Evolutionary conservation across 192 early-diverging fungal species (phyloP).

Genomic region (Backusella australiensis): DNA sequence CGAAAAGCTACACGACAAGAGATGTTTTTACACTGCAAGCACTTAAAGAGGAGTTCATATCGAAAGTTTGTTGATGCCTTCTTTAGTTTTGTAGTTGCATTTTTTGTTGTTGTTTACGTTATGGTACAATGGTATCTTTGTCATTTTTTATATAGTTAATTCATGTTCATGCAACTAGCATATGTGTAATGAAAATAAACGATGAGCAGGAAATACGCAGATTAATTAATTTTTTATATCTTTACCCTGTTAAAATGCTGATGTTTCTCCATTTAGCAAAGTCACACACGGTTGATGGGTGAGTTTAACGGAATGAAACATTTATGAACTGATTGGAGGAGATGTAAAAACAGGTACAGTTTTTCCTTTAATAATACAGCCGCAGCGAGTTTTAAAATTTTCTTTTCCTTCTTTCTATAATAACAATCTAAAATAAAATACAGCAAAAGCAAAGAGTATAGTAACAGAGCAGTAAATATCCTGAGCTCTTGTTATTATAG

Average conservation of each 20-base stretch:
- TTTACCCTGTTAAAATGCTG: neutral
- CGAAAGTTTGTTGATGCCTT: neutral
- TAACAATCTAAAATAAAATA: neutral
- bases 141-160: neutral
- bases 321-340: slow-evolving; percentile 4
- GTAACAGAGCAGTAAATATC: neutral
- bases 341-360: neutral
- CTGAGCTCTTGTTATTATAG: neutral
- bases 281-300: neutral
- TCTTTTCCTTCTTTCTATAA: neutral
- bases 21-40: neutral
- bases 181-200: neutral
- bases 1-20: neutral
- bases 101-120: neutral
- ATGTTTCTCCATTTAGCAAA: neutral
- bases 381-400: neutral
- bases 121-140: neutral
- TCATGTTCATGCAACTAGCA: neutral
- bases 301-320: neutral
- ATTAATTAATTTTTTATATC: neutral
- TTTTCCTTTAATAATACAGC: neutral
- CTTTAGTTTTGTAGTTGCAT: neutral
- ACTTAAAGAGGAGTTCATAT: neutral
- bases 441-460: neutral
- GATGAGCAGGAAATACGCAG: neutral